phyloP scores from a whole-genome alignment of 345 rosid genomes.

The Balakata baccata region DNA sequence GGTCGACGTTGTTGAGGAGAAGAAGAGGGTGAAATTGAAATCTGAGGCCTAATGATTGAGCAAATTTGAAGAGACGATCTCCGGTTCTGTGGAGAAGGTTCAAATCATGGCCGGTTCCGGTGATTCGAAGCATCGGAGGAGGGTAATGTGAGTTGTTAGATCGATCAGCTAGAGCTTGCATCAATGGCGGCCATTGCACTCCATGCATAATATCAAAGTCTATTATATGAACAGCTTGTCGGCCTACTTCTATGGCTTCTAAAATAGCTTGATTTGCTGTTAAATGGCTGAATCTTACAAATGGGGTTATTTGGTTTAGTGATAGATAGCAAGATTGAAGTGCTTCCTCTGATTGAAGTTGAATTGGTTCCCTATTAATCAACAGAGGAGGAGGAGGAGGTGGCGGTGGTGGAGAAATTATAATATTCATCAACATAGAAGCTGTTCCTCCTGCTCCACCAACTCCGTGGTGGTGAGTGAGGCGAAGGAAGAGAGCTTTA shows the following conservation, averaged over 20 bases:
- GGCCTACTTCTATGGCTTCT: constrained; percentile 60
- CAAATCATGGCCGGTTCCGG: constrained; percentile 73
- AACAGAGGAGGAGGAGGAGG: constrained; percentile 2
- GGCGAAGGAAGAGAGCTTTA: constrained; percentile 73
- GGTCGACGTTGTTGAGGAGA: constrained; percentile 50
- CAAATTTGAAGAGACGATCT: constrained; percentile 74
- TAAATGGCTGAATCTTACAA: constrained; percentile 77
- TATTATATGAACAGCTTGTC: constrained; percentile 64
- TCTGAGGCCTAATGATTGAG: constrained; percentile 67
- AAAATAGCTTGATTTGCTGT: constrained; percentile 94
- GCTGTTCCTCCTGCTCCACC: constrained; percentile 10
- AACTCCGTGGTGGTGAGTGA: constrained; percentile 35
- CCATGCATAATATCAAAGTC: constrained; percentile 98
- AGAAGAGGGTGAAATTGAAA: constrained; percentile 79
- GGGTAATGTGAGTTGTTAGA: constrained; percentile 34
- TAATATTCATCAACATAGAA: constrained; percentile 12
- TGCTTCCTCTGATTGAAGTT: constrained; percentile 1
- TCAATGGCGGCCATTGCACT: constrained; percentile 95
- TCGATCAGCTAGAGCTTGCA: constrained; percentile 91
- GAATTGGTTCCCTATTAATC: too few species aligned
- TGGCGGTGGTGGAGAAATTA: neutral
- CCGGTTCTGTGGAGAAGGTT: constrained; percentile 66
- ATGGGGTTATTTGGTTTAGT: constrained; percentile 84
- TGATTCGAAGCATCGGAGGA: constrained; percentile 75
- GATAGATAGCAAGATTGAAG: constrained; percentile 76